Percentiles rank a stretch among this genome's conserved stretches.
Conservation (phyloP, 148 eudicot genomes). For the Talinum fruticosum region DNA sequence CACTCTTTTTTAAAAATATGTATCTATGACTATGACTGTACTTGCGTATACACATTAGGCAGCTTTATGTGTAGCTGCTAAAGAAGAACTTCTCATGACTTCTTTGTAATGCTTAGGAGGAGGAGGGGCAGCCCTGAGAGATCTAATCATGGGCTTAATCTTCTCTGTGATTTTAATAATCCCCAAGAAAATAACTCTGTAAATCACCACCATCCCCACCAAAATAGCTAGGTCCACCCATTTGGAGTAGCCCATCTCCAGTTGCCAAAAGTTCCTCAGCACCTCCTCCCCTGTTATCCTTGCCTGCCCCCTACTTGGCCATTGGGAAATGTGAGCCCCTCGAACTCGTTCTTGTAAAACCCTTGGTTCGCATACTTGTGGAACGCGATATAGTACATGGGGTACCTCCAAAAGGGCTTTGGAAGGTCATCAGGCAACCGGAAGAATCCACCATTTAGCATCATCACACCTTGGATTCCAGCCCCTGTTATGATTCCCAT, state of each 20-base stretch:
- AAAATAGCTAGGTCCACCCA: conserved; percentile 60
- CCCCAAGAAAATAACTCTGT: conserved; percentile 53
- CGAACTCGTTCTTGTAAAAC: conserved; percentile 52
- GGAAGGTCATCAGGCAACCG: conserved; percentile 53
- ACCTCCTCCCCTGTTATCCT: conserved; percentile 44
- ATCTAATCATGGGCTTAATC: conserved; percentile 33
- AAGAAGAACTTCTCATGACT: neutral
- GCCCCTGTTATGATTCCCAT: conserved; percentile 63
- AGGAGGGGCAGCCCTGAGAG: conserved; percentile 9
- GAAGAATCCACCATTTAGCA: conserved; percentile 55
- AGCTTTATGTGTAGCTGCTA: neutral
- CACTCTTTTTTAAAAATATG: neutral
- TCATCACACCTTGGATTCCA: conserved; percentile 58
- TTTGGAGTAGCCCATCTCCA: conserved; percentile 60
- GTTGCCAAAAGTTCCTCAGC: conserved; percentile 51
- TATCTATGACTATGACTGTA: neutral
- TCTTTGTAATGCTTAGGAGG: conserved; percentile 12
- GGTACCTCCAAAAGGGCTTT: conserved; percentile 51
- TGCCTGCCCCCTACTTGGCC: conserved; percentile 14
- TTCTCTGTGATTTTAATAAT: conserved; percentile 42
- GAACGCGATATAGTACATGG: conserved; percentile 47
- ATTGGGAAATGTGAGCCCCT: conserved; percentile 47
- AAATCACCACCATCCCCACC: conserved; percentile 57
- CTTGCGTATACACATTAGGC: too few species aligned
- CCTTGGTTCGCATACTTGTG: conserved; percentile 51